These are phyloP conservation scores for Xylaria sp. DNA, from an alignment of 495 filamentous ascomycete species.

Conservation along the genomic window DNA sequence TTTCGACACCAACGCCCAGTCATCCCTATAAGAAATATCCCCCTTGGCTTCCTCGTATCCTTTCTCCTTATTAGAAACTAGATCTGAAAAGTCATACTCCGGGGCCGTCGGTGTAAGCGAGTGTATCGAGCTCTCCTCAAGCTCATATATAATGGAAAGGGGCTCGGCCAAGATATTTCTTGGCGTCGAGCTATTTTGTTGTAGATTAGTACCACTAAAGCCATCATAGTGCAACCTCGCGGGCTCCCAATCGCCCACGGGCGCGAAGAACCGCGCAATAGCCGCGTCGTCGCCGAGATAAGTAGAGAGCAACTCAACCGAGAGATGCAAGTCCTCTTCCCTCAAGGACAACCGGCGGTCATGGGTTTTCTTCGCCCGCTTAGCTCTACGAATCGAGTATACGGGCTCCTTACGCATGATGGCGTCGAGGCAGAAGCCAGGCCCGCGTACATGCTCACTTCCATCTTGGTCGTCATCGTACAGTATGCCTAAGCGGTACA, in stretches of 20 bases:
- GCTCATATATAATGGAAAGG: constrained; percentile 38
- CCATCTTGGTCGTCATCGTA: constrained; percentile 31
- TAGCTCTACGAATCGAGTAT: constrained; percentile 42
- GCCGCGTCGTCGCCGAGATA: constrained; percentile 40
- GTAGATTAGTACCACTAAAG: background rate
- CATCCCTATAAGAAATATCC: background rate
- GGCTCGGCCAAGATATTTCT: constrained; percentile 24
- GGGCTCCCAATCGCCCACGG: constrained; percentile 26
- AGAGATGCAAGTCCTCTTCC: constrained; percentile 27
- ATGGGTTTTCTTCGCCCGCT: constrained; percentile 34
- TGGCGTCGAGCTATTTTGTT: background rate
- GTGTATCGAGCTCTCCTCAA: constrained; percentile 33
- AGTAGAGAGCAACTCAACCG: constrained; percentile 43
- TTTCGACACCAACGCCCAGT: constrained; percentile 31
- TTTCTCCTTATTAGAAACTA: constrained; percentile 34
- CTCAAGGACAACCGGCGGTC: background rate
- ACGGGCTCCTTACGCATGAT: constrained; percentile 44
- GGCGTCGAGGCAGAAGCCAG: constrained; percentile 44
- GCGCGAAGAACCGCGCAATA: constrained; percentile 38
- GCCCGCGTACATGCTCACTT: constrained; percentile 39
- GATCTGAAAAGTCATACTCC: constrained; percentile 32
- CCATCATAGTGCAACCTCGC: constrained; percentile 7
- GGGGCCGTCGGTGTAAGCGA: constrained; percentile 26
- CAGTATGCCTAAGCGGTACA: constrained; percentile 48
- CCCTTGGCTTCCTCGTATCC: constrained; percentile 13